These are phyloP conservation scores for Boletellus ananas DNA, from an alignment of 768 basidiomycete species.

Conservation along the genomic window DNA sequence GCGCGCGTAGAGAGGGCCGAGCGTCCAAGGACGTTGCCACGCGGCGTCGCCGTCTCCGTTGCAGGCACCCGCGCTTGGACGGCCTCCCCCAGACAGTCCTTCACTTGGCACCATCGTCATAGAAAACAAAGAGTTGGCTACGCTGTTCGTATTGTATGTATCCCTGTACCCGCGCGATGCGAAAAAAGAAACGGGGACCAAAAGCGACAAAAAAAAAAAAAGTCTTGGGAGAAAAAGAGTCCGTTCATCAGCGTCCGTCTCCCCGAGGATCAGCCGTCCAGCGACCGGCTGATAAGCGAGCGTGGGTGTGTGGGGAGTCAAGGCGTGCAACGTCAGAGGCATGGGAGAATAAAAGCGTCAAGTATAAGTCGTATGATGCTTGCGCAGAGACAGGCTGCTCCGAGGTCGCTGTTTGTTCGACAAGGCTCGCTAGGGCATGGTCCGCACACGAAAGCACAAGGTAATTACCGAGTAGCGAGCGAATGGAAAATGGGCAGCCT, in stretches of 20 bases:
- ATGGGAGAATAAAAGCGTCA: slow-evolving; percentile 18
- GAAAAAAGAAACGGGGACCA: slow-evolving; percentile 12
- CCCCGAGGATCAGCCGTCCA: slow-evolving; percentile 20
- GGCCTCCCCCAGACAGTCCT: slow-evolving; percentile 21
- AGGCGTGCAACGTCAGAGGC: slow-evolving; percentile 10
- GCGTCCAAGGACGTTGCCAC: too few relatives aligned
- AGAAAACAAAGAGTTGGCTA: slow-evolving; percentile 9
- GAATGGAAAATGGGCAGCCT: slow-evolving; percentile 24
- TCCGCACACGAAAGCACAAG: slow-evolving; percentile 23
- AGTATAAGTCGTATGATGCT: slow-evolving; percentile 19
- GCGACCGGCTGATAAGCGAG: slow-evolving; percentile 18
- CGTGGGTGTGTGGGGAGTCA: slow-evolving; percentile 10
- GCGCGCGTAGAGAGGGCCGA: too few relatives aligned
- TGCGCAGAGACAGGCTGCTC: slow-evolving; percentile 18
- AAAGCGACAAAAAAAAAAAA: slow-evolving; percentile 9
- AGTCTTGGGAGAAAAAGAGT: slow-evolving; percentile 11
- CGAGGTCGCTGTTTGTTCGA: slow-evolving; percentile 14
- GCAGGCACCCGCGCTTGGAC: slow-evolving; percentile 11
- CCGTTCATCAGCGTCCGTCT: slow-evolving; percentile 25
- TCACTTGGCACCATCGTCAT: slow-evolving; percentile 23
- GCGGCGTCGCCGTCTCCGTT: background rate
- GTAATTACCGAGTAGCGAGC: slow-evolving; percentile 29
- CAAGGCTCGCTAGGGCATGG: slow-evolving; percentile 14
- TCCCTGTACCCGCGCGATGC: slow-evolving; percentile 17
- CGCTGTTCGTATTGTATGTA: slow-evolving; percentile 27